Evolutionary conservation across 345 rosid species (phyloP), one percentile per base, ranked within the genome.

Genomic region (Barbarea vulgaris): DNA sequence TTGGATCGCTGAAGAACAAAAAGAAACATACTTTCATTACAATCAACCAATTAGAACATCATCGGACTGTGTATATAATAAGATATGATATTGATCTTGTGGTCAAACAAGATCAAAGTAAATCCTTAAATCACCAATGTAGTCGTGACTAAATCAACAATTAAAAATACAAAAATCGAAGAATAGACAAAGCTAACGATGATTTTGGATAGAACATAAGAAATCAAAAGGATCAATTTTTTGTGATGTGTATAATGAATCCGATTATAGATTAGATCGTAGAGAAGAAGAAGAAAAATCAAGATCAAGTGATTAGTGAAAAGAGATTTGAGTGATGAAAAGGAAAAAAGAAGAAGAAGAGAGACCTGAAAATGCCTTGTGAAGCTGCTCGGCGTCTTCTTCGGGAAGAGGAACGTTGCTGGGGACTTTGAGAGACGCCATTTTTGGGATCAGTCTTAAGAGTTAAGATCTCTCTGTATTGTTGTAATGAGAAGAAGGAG

Each of bases 371-470:
- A 91, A 89, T 25, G 93, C 94, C 73, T 85, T 87, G 52, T 83
- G 80, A 61, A 89, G 93, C 66, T 87, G 95, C 54, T 91, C 97
- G 8, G 82, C 83, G 72, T 91, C 97, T 0, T 89, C 88, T 64
- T 84, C 50, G 0, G 79, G 85, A 7, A 85, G 57, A 9, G 95
- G 95, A 70, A 78, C 64, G 15, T 79, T 57, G 27, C 24, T 41
- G 4, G 94, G 94, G 50, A 89, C 83, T 9, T 69, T 76, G 56
- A 89, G 84, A 64, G 91, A 85, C 9, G 95, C 80, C 93, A 91
- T 91, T 70, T 10, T 79, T 44, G 18, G 57, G 46, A 73, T 73
- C 14, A 24, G 70, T 42, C 65, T 59, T 69, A 19, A 52, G 73
- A 61, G 64, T 59, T 69, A 19, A 52, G 73, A 62, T 73, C 61